phyloP scores from a whole-genome alignment of 78 protist species.

The Guillardia theta region DNA sequence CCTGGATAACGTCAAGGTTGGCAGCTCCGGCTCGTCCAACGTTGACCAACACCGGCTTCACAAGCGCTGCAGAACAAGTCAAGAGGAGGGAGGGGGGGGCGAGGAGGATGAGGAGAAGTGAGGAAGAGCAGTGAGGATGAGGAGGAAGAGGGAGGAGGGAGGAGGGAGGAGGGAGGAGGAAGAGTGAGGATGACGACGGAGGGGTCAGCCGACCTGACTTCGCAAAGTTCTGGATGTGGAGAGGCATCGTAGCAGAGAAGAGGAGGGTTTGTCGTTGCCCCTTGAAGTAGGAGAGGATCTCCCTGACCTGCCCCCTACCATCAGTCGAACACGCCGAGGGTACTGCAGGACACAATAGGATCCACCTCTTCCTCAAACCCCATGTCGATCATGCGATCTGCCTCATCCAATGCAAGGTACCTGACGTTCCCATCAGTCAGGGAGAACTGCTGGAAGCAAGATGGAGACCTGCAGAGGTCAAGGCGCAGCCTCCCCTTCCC shows the following conservation, averaged over 20 bases:
- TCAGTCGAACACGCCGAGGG: not conserved
- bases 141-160: not conserved
- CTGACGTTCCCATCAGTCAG: not conserved
- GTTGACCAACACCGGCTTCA: constrained; percentile 85
- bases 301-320: constrained; percentile 82
- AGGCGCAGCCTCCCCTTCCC: constrained; percentile 60
- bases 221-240: constrained; percentile 79
- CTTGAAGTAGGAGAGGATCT: constrained; percentile 74
- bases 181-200: too few relatives aligned
- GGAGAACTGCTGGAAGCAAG: not conserved
- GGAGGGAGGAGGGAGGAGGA: not conserved
- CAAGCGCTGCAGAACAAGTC: too few relatives aligned
- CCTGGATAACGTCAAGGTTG: constrained; percentile 85
- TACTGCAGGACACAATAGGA: not conserved
- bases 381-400: constrained; percentile 91
- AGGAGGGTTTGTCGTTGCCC: constrained; percentile 87
- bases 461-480: constrained; percentile 62
- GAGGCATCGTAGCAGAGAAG: constrained; percentile 94
- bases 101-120: too few relatives aligned
- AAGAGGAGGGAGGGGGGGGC: not conserved
- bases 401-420: constrained; percentile 88
- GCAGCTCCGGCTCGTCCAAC: constrained; percentile 96
- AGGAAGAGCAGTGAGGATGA: too few relatives aligned
- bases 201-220: too few relatives aligned
- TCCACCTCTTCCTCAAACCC: constrained; percentile 78